Conservation (phyloP, 345 rosid genomes). For the Cardiospermum halicacabum region DNA sequence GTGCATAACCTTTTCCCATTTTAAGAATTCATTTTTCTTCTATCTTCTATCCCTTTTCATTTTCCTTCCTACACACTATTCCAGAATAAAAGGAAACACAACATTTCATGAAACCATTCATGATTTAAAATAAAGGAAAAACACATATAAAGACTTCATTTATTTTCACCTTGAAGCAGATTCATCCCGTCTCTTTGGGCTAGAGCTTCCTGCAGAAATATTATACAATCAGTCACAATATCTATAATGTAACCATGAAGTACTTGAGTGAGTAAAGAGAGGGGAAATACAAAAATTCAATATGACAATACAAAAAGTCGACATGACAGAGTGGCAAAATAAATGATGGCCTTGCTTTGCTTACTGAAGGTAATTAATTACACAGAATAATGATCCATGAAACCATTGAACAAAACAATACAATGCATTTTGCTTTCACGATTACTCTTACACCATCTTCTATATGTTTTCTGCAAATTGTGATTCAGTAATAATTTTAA, state of each 20-base stretch:
- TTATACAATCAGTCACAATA: conserved; percentile 6
- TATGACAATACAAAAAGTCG: background rate
- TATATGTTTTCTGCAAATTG: background rate
- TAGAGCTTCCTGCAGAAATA: conserved; percentile 47
- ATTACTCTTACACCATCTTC: background rate
- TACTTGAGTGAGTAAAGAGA: conserved; percentile 5
- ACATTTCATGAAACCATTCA: conserved; percentile 9
- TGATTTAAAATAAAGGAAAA: conserved; percentile 5
- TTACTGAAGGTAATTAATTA: background rate
- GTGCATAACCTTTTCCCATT: background rate
- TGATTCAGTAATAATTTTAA: background rate
- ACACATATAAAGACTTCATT: background rate
- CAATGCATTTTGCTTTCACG: background rate
- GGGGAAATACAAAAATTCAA: background rate
- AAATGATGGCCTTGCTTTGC: background rate
- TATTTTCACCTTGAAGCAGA: conserved; percentile 48
- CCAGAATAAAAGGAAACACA: background rate
- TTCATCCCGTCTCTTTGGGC: conserved; percentile 30
- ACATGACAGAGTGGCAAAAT: background rate
- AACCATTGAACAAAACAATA: background rate
- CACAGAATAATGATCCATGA: background rate
- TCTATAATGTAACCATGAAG: conserved; percentile 15
- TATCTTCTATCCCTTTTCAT: background rate
- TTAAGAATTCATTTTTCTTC: background rate
- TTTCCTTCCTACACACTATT: background rate